Conservation (phyloP, 345 rosid species). For the Linum trigynum region DNA sequence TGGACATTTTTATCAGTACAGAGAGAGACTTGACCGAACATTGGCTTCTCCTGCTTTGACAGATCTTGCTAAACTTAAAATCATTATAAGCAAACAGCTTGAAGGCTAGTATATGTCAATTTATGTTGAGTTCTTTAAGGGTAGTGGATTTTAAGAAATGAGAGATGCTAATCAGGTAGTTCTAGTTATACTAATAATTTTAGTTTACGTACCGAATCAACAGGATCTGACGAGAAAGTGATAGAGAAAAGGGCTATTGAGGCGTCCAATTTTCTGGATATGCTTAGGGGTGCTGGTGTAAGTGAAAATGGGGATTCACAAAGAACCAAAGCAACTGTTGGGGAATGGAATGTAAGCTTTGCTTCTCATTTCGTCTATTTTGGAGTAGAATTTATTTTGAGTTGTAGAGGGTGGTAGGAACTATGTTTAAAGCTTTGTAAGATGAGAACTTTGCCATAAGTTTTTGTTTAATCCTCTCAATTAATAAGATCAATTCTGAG, state of each 20-base stretch:
- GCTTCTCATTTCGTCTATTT: neutral
- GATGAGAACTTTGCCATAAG: too few relatives aligned
- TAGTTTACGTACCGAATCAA: conserved; percentile 12
- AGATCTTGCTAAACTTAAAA: conserved; percentile 38
- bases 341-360: conserved; percentile 68
- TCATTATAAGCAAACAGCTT: conserved; percentile 55
- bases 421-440: too few relatives aligned
- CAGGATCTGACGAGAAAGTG: conserved; percentile 44
- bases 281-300: conserved; percentile 72
- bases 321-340: conserved; percentile 32
- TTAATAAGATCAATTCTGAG: too few relatives aligned
- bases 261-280: conserved; percentile 59
- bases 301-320: conserved; percentile 31
- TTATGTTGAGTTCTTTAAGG: neutral
- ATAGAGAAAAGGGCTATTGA: conserved; percentile 52
- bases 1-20: conserved; percentile 42
- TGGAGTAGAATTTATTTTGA: neutral
- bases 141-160: neutral
- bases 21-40: conserved; percentile 69
- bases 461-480: too few relatives aligned
- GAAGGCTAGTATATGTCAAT: conserved; percentile 32
- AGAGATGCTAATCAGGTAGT: conserved; percentile 2
- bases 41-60: conserved; percentile 61
- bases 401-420: neutral
- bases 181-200: conserved; percentile 4